Conservation (phyloP, 305 asterid genomes). For the Fraxinus paxiana region DNA sequence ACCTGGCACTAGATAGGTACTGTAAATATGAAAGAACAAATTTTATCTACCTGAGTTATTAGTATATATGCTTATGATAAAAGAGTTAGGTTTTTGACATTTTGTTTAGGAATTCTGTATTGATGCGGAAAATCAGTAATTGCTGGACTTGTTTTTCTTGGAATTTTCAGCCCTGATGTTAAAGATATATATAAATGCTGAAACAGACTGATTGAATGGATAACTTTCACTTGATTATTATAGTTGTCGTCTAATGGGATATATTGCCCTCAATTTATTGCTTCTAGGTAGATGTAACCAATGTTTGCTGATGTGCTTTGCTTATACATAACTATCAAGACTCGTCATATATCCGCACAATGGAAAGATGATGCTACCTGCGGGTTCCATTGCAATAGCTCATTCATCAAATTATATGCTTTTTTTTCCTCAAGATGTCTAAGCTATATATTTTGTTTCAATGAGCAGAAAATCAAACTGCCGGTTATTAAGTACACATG, state of each 20-base stretch:
- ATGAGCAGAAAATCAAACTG: conserved; percentile 72
- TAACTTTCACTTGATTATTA: neutral
- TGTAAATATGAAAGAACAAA: conserved; percentile 3
- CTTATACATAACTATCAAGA: neutral
- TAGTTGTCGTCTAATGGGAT: neutral
- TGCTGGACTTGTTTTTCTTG: neutral
- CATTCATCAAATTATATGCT: neutral
- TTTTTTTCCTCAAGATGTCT: conserved; percentile 9
- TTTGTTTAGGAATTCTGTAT: conserved; percentile 3
- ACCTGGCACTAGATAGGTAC: conserved; percentile 3
- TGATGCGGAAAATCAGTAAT: neutral
- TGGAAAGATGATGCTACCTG: conserved; percentile 10
- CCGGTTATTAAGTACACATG: conserved; percentile 81
- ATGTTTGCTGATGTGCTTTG: conserved; percentile 11
- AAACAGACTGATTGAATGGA: conserved; percentile 8
- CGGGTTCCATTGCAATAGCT: neutral
- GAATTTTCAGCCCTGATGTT: neutral
- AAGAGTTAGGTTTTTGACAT: neutral
- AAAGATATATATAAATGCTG: neutral
- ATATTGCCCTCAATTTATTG: conserved; percentile 8
- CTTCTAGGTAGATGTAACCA: neutral
- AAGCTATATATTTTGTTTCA: conserved; percentile 17
- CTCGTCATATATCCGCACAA: neutral
- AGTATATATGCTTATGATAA: neutral
- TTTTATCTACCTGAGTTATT: neutral